Evolutionary conservation across 2,329 filamentous ascomycete genomes (phyloP).

Genomic region (Pseudogymnoascus sp.): DNA sequence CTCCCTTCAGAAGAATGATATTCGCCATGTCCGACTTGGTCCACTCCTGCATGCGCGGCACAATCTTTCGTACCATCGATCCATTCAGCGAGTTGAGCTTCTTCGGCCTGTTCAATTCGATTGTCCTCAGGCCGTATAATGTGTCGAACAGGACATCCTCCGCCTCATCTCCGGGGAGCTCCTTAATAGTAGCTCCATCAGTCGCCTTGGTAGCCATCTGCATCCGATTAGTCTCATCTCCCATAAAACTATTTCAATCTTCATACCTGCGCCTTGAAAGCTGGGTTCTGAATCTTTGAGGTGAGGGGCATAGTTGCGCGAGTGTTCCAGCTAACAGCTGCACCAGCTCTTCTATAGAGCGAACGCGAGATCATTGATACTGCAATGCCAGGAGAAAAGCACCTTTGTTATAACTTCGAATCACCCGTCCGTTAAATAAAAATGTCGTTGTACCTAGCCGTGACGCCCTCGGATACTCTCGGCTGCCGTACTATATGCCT

Average conservation of each 20-base stretch:
- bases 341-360: conserved; percentile 45
- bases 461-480: background rate
- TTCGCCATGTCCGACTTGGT: conserved; percentile 91
- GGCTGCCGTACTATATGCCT: background rate
- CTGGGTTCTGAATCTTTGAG: conserved; percentile 61
- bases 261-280: conserved; percentile 46
- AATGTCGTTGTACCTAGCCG: background rate
- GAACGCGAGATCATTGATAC: conserved; percentile 50
- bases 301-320: conserved; percentile 65
- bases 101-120: conserved; percentile 86
- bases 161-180: conserved; percentile 54
- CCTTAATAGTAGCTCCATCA: conserved; percentile 23
- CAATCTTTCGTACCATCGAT: conserved; percentile 93
- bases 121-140: conserved; percentile 78
- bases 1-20: conserved; percentile 84
- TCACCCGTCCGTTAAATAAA: background rate
- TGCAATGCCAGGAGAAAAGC: conserved; percentile 13
- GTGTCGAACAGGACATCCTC: conserved; percentile 91
- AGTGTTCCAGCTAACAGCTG: conserved; percentile 38
- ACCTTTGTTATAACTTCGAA: background rate
- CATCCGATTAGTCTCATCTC: conserved; percentile 14
- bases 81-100: conserved; percentile 89
- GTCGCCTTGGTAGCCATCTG: conserved; percentile 35
- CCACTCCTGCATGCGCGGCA: conserved; percentile 85
- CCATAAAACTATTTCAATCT: conserved; percentile 7